These are phyloP conservation scores for Monosporozyma servazzii DNA, from an alignment of 805 yeast genomes.

Conservation along the genomic window DNA sequence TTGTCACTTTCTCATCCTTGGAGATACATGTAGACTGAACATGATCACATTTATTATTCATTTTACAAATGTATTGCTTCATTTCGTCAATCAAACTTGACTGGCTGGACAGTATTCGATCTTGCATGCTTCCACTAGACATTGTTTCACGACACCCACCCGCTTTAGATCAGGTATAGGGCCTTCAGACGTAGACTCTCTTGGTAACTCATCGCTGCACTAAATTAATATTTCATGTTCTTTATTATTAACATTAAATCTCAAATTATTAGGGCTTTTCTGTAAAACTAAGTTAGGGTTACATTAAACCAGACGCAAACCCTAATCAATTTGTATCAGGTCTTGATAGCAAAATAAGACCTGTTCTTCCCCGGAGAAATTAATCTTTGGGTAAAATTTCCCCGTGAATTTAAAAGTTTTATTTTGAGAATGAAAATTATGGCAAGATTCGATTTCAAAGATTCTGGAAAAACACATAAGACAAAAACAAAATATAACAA, in stretches of 20 bases:
- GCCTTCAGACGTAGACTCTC: not conserved
- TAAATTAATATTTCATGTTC: too few relatives aligned
- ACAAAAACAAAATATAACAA: not conserved
- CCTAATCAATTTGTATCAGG: too few relatives aligned
- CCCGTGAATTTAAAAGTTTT: not conserved
- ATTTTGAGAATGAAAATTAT: not conserved
- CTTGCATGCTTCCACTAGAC: not conserved
- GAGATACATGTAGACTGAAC: constrained; percentile 37
- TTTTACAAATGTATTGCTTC: constrained; percentile 5
- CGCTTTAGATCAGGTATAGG: not conserved
- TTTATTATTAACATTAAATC: too few relatives aligned
- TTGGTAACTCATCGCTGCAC: not conserved
- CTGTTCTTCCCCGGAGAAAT: not conserved
- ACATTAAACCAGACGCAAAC: too few relatives aligned
- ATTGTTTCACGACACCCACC: not conserved
- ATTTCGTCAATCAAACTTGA: constrained; percentile 3
- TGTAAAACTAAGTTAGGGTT: too few relatives aligned
- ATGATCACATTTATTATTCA: constrained; percentile 28
- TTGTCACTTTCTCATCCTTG: constrained; percentile 31
- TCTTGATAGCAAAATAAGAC: not conserved
- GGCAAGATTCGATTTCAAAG: not conserved
- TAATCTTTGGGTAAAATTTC: not conserved
- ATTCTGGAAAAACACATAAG: not conserved
- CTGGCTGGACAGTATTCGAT: not conserved
- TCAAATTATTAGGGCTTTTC: too few relatives aligned